A percentile compares a stretch with the other conserved stretches of the same genome.
phyloP scores from a whole-genome alignment of 192 early-diverging fungal genomes.

The Coemansia sp. region DNA sequence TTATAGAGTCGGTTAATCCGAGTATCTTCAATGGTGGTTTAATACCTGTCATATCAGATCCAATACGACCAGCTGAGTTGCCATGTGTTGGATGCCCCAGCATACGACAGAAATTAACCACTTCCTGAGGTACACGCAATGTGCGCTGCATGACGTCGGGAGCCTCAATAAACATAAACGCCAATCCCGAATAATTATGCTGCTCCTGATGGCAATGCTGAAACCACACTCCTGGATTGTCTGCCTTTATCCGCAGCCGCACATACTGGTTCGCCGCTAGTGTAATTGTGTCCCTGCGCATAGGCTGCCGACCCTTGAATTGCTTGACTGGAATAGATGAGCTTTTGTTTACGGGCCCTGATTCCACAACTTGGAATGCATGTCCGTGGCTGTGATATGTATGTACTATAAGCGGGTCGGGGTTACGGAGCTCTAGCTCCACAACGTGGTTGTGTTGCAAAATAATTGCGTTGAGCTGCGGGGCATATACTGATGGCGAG shows the following conservation, averaged over 20 bases:
- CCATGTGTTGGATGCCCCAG: slow-evolving; percentile 58
- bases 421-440: slow-evolving; percentile 25
- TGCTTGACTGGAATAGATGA: background rate
- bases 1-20: background rate
- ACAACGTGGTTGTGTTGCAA: slow-evolving; percentile 61
- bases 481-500: slow-evolving; percentile 62
- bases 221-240: slow-evolving; percentile 85
- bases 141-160: slow-evolving; percentile 60
- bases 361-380: slow-evolving; percentile 65
- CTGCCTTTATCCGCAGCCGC: slow-evolving; percentile 70
- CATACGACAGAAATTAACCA: slow-evolving; percentile 61
- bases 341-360: slow-evolving; percentile 40
- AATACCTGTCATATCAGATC: background rate
- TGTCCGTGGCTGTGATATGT: background rate
- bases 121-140: slow-evolving; percentile 49
- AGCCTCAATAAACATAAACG: slow-evolving; percentile 69
- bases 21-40: background rate
- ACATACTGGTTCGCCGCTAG: slow-evolving; percentile 59
- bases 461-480: slow-evolving; percentile 59
- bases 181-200: slow-evolving; percentile 34
- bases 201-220: slow-evolving; percentile 54
- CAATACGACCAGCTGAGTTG: slow-evolving; percentile 65
- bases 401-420: too few relatives aligned
- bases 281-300: slow-evolving; percentile 68
- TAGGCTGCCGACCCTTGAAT: background rate